Conservation (phyloP, 2,329 filamentous ascomycete genomes). For the Penicillium nordicum region DNA sequence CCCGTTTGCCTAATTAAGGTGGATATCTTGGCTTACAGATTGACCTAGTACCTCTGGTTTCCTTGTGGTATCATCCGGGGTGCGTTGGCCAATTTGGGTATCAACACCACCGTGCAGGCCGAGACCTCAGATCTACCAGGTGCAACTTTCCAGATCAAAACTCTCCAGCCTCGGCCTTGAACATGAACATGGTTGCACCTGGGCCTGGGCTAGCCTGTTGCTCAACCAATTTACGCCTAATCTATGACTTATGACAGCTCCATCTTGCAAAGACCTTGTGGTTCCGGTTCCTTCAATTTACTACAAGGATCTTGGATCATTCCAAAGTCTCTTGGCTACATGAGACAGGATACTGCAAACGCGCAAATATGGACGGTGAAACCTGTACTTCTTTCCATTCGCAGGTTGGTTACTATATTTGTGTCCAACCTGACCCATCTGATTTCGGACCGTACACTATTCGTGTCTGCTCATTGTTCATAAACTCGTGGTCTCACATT, state of each 20-base stretch:
- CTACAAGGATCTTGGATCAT: not conserved
- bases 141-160: slow-evolving; percentile 96
- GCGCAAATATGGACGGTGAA: not conserved
- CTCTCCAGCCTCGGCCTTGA: slow-evolving; percentile 64
- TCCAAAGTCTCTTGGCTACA: not conserved
- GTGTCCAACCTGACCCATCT: slow-evolving; percentile 10
- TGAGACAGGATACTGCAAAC: not conserved
- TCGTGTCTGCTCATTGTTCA: slow-evolving; percentile 22
- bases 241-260: not conserved
- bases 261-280: not conserved
- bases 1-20: not conserved
- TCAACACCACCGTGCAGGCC: slow-evolving; percentile 85
- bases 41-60: slow-evolving; percentile 79
- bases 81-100: slow-evolving; percentile 85
- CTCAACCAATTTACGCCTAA: not conserved
- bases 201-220: slow-evolving; percentile 2
- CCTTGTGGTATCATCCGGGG: slow-evolving; percentile 90
- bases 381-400: slow-evolving; percentile 16
- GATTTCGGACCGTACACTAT: slow-evolving; percentile 17
- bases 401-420: slow-evolving; percentile 18
- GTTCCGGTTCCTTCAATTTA: not conserved
- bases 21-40: slow-evolving; percentile 1
- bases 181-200: not conserved
- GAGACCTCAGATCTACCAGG: slow-evolving; percentile 82
- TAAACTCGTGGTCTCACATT: slow-evolving; percentile 28